Conservation (phyloP, 1,139 yeast species). For the Taiozyma sp. region DNA sequence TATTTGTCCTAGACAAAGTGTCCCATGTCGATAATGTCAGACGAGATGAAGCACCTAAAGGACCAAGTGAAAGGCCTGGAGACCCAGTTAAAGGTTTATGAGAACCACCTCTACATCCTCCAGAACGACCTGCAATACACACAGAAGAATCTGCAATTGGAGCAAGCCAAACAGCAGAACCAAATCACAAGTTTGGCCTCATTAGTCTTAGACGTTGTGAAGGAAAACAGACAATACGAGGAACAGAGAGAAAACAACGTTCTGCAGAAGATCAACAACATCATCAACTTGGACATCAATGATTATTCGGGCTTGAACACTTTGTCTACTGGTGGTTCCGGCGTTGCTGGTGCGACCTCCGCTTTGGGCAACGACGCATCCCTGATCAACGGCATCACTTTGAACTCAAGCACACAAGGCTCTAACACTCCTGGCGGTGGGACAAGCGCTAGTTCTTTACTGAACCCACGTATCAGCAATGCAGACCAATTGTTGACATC, state of each 20-base stretch:
- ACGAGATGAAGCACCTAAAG: slow-evolving; percentile 18
- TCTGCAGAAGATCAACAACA: slow-evolving; percentile 17
- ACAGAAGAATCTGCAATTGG: slow-evolving; percentile 20
- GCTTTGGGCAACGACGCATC: slow-evolving; percentile 6
- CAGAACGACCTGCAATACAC: slow-evolving; percentile 21
- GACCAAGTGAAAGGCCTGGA: slow-evolving; percentile 21
- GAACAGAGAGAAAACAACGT: slow-evolving; percentile 19
- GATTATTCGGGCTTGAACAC: slow-evolving; percentile 15
- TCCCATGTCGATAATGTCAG: slow-evolving; percentile 9
- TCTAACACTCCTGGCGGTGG: slow-evolving; percentile 3
- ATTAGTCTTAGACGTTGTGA: slow-evolving; percentile 18
- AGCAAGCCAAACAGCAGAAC: slow-evolving; percentile 19
- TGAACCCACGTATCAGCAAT: slow-evolving; percentile 8
- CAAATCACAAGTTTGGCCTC: slow-evolving; percentile 20
- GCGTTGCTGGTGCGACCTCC: not conserved
- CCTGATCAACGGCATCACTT: slow-evolving; percentile 15
- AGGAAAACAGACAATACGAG: slow-evolving; percentile 19
- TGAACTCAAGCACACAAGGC: slow-evolving; percentile 16
- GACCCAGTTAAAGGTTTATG: slow-evolving; percentile 18
- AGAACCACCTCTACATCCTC: slow-evolving; percentile 19
- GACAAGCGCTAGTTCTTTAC: not conserved
- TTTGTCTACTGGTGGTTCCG: not conserved
- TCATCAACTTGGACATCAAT: slow-evolving; percentile 16
- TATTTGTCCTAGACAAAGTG: not conserved
- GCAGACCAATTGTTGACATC: slow-evolving; percentile 16